Evolutionary conservation across 345 rosid genomes (phyloP).

Genomic region (Trapa bicornis): DNA sequence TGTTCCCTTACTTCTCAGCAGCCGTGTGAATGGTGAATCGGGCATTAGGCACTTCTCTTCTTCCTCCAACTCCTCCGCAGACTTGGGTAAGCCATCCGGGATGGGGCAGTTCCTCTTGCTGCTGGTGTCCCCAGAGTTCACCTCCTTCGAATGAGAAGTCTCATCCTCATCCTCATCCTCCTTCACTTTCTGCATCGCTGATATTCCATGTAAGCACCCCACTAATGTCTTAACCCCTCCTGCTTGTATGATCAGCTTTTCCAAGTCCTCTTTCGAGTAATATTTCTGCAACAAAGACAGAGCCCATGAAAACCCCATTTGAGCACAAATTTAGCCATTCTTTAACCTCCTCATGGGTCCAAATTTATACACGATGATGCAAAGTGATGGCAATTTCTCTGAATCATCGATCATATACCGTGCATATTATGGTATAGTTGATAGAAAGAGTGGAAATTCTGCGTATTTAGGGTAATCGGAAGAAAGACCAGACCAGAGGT

Average conservation of each 20-base stretch:
- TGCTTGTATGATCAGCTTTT: slow-evolving; percentile 45
- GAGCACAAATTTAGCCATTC: too few relatives aligned
- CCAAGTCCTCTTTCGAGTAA: slow-evolving; percentile 46
- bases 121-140: slow-evolving; percentile 12
- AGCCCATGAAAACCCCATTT: not conserved
- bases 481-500: too few relatives aligned
- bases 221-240: slow-evolving; percentile 62
- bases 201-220: slow-evolving; percentile 48
- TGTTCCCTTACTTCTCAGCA: slow-evolving; percentile 58
- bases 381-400: too few relatives aligned
- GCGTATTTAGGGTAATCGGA: too few relatives aligned
- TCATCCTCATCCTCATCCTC: slow-evolving; percentile 10
- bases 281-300: slow-evolving; percentile 21
- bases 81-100: slow-evolving; percentile 77
- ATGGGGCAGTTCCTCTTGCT: slow-evolving; percentile 29
- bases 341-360: too few relatives aligned
- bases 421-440: too few relatives aligned
- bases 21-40: slow-evolving; percentile 54
- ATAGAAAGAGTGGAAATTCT: too few relatives aligned
- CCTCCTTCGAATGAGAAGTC: slow-evolving; percentile 9
- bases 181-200: slow-evolving; percentile 31
- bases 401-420: too few relatives aligned
- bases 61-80: slow-evolving; percentile 58
- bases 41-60: slow-evolving; percentile 72
- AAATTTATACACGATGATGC: too few relatives aligned